Conservation (phyloP, 495 filamentous ascomycete genomes). For the Pseudoneurospora amorphoporcata region DNA sequence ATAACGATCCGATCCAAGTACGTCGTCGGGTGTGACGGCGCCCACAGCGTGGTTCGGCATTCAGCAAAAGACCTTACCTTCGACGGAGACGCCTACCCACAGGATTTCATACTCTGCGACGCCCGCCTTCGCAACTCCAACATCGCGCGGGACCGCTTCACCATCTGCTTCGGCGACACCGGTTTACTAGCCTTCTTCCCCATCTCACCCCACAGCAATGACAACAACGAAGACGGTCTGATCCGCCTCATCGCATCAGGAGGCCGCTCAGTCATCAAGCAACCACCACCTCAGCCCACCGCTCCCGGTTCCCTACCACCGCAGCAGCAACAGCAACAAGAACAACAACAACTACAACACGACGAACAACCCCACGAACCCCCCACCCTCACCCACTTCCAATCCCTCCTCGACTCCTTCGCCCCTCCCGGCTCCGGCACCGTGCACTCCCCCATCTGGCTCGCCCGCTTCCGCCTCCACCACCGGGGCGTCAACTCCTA, state of each 20-base stretch:
- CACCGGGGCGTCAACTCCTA: constrained; percentile 28
- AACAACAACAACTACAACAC: not conserved
- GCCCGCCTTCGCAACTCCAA: constrained; percentile 22
- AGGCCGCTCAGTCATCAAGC: constrained; percentile 1
- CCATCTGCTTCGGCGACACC: constrained; percentile 15
- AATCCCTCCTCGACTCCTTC: constrained; percentile 16
- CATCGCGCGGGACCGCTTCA: constrained; percentile 17
- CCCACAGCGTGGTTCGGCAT: constrained; percentile 31
- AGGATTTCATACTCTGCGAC: constrained; percentile 38
- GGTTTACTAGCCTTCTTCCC: constrained; percentile 24
- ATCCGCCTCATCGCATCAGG: constrained; percentile 23
- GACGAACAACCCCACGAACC: constrained; percentile 9
- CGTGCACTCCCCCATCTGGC: constrained; percentile 25
- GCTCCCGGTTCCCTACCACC: not conserved
- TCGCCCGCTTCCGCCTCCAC: constrained; percentile 31
- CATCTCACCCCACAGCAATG: not conserved
- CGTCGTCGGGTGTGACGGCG: constrained; percentile 38
- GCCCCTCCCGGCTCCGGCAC: constrained; percentile 23
- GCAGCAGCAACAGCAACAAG: not conserved
- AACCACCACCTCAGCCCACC: constrained; percentile 4
- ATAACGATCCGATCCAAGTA: constrained; percentile 27
- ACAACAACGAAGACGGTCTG: constrained; percentile 2
- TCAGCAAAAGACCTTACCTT: constrained; percentile 29
- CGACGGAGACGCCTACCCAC: constrained; percentile 30
- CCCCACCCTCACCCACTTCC: constrained; percentile 22